Evolutionary conservation across 345 rosid genomes (phyloP), one percentile per base, ranked within the genome.

Genomic region (Odontarrhena argentea): DNA sequence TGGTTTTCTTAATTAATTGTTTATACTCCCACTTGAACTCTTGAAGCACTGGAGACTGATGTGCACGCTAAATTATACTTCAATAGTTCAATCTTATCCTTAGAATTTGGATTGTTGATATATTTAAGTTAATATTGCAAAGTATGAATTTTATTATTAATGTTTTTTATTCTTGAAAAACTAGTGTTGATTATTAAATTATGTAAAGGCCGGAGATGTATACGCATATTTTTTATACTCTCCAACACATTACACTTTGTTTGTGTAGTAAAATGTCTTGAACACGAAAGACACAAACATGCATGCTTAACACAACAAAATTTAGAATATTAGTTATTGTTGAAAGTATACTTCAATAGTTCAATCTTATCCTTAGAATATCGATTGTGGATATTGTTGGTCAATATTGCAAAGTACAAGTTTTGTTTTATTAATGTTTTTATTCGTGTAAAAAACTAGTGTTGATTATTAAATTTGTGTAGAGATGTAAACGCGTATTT

Each of bases 31-130:
- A 55, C 63, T 58, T 32, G 32, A 40, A 64, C 38, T 64, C 44
- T 70, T 13, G 28, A 48, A 71, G 28, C 44, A 65, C 53, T 57
- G 59, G 34, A 57, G 54, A 56, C n/a, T 72, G 76, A 72, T 72
- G 55, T 72, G 66, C 53, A 6, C 64, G 59, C 22, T 55, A 37
- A 4, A 14, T 35, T 2, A 28, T 28, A 28, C 32, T 28, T 32
- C 7, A 28, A 28, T 28, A 28, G 32, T 50, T 14, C 37, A 37
- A 69, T 51, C 60, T 71, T 63, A 71, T 64, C 76, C 14, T 47
- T 47, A 6, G 52, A 26, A 10, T 36, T 45, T 54, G 25, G 63
- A 62, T 34, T 40, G 2, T 55, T 9, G 25, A 50, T 52, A 37
- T 54, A 18, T 18, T 14, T 18, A 54, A 18, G 25, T 24, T 37